Evolutionary conservation across 306 rosid genomes (phyloP).

Genomic region (Comarum palustre): DNA sequence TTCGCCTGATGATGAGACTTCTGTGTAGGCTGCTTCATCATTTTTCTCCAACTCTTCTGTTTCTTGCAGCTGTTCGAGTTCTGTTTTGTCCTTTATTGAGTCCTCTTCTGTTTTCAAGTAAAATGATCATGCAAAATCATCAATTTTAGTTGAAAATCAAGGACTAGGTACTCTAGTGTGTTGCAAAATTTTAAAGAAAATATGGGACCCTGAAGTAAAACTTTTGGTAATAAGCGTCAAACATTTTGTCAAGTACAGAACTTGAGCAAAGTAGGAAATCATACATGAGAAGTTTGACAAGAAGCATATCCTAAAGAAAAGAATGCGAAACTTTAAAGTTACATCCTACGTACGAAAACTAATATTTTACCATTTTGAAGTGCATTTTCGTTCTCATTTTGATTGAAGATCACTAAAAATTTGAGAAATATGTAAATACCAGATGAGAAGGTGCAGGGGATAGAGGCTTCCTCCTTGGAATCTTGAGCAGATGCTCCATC

Average conservation of each 20-base stretch:
- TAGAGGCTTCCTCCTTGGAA: slow-evolving; percentile 75
- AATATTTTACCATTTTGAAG: background rate
- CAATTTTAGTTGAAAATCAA: background rate
- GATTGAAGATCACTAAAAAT: background rate
- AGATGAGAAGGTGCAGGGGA: slow-evolving; percentile 69
- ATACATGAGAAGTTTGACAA: slow-evolving; percentile 5
- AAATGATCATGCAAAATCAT: background rate
- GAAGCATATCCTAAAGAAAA: background rate
- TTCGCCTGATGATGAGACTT: slow-evolving; percentile 44
- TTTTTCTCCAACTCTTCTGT: slow-evolving; percentile 54
- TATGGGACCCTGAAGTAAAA: background rate
- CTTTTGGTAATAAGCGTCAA: background rate
- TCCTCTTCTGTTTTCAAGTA: slow-evolving; percentile 62
- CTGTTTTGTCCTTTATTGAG: slow-evolving; percentile 61
- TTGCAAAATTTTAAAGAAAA: background rate
- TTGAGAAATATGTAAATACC: slow-evolving; percentile 39
- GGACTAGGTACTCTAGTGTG: background rate
- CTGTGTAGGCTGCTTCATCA: slow-evolving; percentile 47
- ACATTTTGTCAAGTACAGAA: background rate
- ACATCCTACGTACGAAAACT: background rate
- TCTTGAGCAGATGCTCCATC: slow-evolving; percentile 35
- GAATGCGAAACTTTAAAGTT: background rate
- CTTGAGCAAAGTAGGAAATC: background rate
- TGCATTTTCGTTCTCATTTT: slow-evolving; percentile 5
- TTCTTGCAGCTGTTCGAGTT: slow-evolving; percentile 57